These are phyloP conservation scores for Xylaria sp. DNA, from an alignment of 2,329 filamentous ascomycete species.

Conservation along the genomic window DNA sequence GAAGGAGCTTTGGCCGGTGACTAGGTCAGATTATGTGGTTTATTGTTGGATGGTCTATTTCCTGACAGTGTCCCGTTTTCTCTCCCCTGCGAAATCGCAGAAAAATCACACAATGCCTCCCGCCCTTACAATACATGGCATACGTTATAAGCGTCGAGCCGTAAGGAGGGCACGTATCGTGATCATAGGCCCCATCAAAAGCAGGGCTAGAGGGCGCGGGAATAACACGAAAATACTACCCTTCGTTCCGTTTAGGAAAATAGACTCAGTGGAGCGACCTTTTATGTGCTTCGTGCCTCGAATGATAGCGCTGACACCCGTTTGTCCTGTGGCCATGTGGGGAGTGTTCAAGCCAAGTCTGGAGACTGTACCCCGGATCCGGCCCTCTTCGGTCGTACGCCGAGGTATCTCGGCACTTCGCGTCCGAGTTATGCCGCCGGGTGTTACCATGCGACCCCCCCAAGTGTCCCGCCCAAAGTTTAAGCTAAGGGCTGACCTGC, in stretches of 20 bases:
- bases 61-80: background rate
- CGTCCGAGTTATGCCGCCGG: conserved; percentile 15
- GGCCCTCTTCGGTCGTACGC: background rate
- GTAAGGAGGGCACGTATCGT: background rate
- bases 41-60: background rate
- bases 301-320: background rate
- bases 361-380: conserved; percentile 1
- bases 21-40: background rate
- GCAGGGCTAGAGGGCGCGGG: conserved; percentile 5
- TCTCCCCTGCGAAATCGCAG: background rate
- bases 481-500: too few species aligned
- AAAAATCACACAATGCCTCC: background rate
- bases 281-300: background rate
- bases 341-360: background rate
- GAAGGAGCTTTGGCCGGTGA: background rate
- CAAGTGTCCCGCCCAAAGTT: background rate
- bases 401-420: conserved; percentile 19
- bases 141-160: background rate
- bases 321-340: background rate
- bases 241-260: background rate
- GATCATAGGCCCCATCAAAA: background rate
- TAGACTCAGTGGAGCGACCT: conserved; percentile 1
- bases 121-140: background rate
- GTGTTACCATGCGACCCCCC: background rate
- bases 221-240: conserved; percentile 28